Conservation (phyloP, 345 rosid genomes). For the Moringa oleifera region DNA sequence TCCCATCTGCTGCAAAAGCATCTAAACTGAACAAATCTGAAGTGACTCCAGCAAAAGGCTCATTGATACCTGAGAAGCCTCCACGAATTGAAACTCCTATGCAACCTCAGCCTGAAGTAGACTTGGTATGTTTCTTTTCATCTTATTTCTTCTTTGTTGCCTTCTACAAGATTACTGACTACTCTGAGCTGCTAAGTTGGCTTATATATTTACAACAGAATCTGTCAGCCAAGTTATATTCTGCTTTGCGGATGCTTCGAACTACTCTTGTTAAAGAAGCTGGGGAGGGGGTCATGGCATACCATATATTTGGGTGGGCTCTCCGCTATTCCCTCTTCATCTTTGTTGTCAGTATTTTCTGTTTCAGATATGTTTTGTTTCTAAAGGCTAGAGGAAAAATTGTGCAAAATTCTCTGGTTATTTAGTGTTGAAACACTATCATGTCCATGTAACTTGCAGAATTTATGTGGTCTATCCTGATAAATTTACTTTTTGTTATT, state of each 20-base stretch:
- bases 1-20: slow-evolving; percentile 62
- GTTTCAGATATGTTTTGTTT: not conserved
- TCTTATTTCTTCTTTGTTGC: slow-evolving; percentile 9
- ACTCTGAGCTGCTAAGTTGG: slow-evolving; percentile 6
- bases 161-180: slow-evolving; percentile 11
- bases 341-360: not conserved
- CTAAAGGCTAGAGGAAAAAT: too few relatives aligned
- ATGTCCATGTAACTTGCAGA: too few relatives aligned
- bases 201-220: slow-evolving; percentile 32
- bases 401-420: not conserved
- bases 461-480: not conserved
- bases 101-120: slow-evolving; percentile 37
- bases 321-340: not conserved
- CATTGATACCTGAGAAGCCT: slow-evolving; percentile 44
- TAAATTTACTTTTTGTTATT: not conserved
- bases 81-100: slow-evolving; percentile 35
- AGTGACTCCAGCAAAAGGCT: slow-evolving; percentile 66
- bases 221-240: slow-evolving; percentile 64
- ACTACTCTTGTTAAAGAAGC: slow-evolving; percentile 75
- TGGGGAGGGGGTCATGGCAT: slow-evolving; percentile 77
- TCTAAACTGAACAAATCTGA: slow-evolving; percentile 49
- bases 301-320: slow-evolving; percentile 90
- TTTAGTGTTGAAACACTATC: not conserved
- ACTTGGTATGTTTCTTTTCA: slow-evolving; percentile 49
- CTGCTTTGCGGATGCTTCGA: slow-evolving; percentile 73